Percentiles rank a stretch among this genome's conserved stretches.
Conservation (phyloP, 202 grass and related monocot species). For the Zizania palustris region DNA sequence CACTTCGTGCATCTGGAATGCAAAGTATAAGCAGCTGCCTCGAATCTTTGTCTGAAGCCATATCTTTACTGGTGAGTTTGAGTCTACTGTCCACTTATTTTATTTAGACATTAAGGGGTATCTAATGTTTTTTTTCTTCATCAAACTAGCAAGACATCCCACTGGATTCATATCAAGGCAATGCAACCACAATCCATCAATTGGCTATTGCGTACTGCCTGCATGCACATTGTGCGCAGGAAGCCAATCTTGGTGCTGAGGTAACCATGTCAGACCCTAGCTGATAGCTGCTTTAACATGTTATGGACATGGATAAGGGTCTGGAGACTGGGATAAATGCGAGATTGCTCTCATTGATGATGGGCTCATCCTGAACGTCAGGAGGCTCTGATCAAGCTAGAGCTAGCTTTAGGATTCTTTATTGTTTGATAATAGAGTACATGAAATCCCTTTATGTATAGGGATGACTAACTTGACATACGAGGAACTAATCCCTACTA, state of each 20-base stretch:
- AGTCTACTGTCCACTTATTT: neutral
- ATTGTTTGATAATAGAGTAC: no score
- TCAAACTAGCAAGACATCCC: constrained; percentile 47
- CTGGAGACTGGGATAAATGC: no score
- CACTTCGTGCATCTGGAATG: constrained; percentile 61
- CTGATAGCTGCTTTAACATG: neutral
- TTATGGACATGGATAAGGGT: no score
- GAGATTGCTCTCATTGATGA: no score
- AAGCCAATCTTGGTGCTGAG: constrained; percentile 59
- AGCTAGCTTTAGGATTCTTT: no score
- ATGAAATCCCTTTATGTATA: no score
- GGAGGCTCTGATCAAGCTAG: no score
- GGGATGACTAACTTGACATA: no score
- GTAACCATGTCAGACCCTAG: constrained; percentile 48
- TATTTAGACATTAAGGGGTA: constrained; percentile 12
- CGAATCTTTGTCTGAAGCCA: constrained; percentile 70
- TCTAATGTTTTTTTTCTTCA: constrained; percentile 27
- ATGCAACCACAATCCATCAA: constrained; percentile 47
- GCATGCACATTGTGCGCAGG: constrained; percentile 80
- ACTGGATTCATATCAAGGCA: constrained; percentile 42
- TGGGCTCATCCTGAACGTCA: no score
- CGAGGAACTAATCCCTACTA: no score
- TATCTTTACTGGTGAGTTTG: constrained; percentile 81
- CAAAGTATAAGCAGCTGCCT: constrained; percentile 60
- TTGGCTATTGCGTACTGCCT: constrained; percentile 73